Conservation (phyloP, 2,329 filamentous ascomycete species). For the Escovopsis weberi region DNA sequence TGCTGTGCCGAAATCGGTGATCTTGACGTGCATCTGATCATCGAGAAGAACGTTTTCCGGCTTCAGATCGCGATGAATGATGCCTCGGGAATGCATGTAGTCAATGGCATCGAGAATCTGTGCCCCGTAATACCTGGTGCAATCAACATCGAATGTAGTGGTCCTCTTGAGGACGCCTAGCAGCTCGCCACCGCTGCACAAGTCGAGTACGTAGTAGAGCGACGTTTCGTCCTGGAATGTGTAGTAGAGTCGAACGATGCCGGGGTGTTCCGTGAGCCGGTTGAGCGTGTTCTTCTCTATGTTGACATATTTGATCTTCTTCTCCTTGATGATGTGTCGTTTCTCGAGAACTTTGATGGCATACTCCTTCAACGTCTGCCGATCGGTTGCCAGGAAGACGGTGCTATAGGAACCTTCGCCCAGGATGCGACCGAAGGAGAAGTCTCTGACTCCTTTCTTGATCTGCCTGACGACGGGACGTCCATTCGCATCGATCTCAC, state of each 20-base stretch:
- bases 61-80: constrained; percentile 93
- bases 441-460: constrained; percentile 96
- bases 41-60: constrained; percentile 94
- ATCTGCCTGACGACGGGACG: constrained; percentile 69
- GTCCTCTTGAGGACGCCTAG: constrained; percentile 89
- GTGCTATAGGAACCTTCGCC: constrained; percentile 98
- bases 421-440: constrained; percentile 78
- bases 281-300: constrained; percentile 98
- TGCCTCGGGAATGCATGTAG: constrained; percentile 93
- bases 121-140: constrained; percentile 83
- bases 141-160: constrained; percentile 88
- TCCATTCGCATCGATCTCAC: constrained; percentile 75
- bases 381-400: constrained; percentile 81
- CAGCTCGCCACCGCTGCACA: constrained; percentile 84
- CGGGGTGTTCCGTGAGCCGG: constrained; percentile 86
- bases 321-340: constrained; percentile 98
- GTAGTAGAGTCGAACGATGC: constrained; percentile 92
- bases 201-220: constrained; percentile 89
- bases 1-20: constrained; percentile 97
- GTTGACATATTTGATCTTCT: constrained; percentile 99
- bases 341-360: constrained; percentile 98
- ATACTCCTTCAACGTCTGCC: constrained; percentile 89
- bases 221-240: constrained; percentile 96
- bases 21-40: constrained; percentile 94
- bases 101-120: constrained; percentile 93